phyloP scores from a whole-genome alignment of 169 alveolate genomes.

The Cryptosporidium sp. region DNA sequence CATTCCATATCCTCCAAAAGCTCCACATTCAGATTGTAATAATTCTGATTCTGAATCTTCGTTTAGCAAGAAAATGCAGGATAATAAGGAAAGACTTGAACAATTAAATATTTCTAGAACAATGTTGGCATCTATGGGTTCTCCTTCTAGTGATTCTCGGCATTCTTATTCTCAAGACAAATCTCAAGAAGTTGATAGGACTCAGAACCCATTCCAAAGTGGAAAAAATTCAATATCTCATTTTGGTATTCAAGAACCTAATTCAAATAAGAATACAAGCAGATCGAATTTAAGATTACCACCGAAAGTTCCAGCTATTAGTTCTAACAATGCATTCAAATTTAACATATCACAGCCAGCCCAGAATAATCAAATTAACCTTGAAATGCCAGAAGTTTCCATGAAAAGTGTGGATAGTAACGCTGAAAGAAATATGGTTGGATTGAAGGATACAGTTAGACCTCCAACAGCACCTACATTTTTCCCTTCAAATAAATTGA shows the following conservation, averaged over 20 bases:
- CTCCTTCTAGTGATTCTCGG: not conserved
- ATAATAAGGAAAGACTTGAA: constrained; percentile 52
- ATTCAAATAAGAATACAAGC: not conserved
- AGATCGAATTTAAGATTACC: constrained; percentile 18
- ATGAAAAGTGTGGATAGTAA: not conserved
- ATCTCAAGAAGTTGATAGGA: not conserved
- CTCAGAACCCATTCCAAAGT: not conserved
- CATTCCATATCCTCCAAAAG: constrained; percentile 9
- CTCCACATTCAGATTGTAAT: not conserved
- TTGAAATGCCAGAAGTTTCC: not conserved
- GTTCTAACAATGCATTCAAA: constrained; percentile 2
- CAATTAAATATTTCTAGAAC: constrained; percentile 37
- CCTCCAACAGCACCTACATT: constrained; percentile 76
- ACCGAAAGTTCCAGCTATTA: constrained; percentile 26
- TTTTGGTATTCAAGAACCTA: constrained; percentile 17
- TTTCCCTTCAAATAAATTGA: constrained; percentile 7
- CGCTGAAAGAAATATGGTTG: not conserved
- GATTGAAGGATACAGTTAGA: constrained; percentile 25
- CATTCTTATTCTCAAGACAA: not conserved
- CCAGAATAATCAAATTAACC: constrained; percentile 8
- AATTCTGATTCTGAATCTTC: not conserved
- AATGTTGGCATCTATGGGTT: constrained; percentile 3
- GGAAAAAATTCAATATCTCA: constrained; percentile 10
- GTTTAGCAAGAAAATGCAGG: constrained; percentile 31
- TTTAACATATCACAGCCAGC: constrained; percentile 10